Evolutionary conservation across 108 stramenopile species (phyloP).

Genomic region (Nitzschia putrida): DNA sequence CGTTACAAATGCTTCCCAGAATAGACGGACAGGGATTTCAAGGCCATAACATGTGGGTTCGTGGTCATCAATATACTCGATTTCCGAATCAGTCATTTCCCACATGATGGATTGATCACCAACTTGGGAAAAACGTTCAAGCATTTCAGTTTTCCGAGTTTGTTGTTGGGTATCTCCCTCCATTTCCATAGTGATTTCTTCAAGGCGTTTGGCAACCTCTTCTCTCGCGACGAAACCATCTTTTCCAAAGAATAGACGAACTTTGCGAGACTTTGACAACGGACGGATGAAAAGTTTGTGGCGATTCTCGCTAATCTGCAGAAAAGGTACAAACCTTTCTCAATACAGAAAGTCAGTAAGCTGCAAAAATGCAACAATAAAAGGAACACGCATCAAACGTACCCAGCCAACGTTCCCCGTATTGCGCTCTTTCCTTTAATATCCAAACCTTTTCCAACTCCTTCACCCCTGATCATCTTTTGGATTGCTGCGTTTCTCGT

Average conservation of each 20-base stretch:
- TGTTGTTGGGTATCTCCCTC: background rate
- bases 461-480: constrained; percentile 65
- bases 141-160: background rate
- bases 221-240: constrained; percentile 5
- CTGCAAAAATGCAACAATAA: background rate
- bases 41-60: constrained; percentile 42
- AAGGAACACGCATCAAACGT: constrained; percentile 33
- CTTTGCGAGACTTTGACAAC: background rate
- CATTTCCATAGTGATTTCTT: constrained; percentile 18
- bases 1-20: constrained; percentile 58
- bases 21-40: constrained; percentile 48
- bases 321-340: constrained; percentile 13
- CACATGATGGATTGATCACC: constrained; percentile 19
- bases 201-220: background rate
- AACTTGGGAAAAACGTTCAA: background rate
- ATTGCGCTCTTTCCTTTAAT: constrained; percentile 73
- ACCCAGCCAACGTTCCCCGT: constrained; percentile 49
- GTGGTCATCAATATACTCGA: constrained; percentile 32
- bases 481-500: constrained; percentile 61
- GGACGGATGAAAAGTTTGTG: constrained; percentile 2
- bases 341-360: background rate
- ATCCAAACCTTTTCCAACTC: constrained; percentile 68
- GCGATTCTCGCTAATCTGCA: constrained; percentile 2
- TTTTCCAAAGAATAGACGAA: background rate
- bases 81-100: constrained; percentile 24